Evolutionary conservation across 495 filamentous ascomycete species (phyloP).

Genomic region (Talaromyces liani): DNA sequence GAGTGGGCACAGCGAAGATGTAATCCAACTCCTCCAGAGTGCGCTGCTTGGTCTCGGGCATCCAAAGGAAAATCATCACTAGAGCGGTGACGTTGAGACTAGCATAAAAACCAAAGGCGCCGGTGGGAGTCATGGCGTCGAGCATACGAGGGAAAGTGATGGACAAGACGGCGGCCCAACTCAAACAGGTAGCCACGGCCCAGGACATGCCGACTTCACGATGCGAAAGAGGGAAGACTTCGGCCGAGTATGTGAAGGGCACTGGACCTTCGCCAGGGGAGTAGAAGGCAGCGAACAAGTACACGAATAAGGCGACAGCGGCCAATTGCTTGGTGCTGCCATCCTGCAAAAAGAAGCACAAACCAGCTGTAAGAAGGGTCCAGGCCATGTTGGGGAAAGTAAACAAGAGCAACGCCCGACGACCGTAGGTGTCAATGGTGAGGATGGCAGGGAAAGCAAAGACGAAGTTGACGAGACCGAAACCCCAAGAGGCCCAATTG

Average conservation of each 20-base stretch:
- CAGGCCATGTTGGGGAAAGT: slow-evolving; percentile 46
- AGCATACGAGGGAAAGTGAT: slow-evolving; percentile 66
- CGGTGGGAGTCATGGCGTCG: slow-evolving; percentile 41
- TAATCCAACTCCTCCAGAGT: slow-evolving; percentile 83
- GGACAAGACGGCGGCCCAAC: slow-evolving; percentile 66
- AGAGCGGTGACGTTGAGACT: slow-evolving; percentile 62
- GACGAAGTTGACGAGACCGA: slow-evolving; percentile 50
- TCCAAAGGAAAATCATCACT: slow-evolving; percentile 63
- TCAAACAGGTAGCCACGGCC: slow-evolving; percentile 65
- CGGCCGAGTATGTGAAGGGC: slow-evolving; percentile 68
- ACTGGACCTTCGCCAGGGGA: slow-evolving; percentile 66
- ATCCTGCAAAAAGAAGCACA: slow-evolving; percentile 36
- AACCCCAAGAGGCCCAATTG: slow-evolving; percentile 49
- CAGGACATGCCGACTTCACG: slow-evolving; percentile 68
- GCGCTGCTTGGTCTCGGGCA: slow-evolving; percentile 73
- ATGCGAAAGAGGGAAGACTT: slow-evolving; percentile 73
- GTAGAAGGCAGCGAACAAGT: slow-evolving; percentile 61
- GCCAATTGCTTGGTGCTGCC: slow-evolving; percentile 36
- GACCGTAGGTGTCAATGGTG: slow-evolving; percentile 43
- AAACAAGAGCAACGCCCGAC: slow-evolving; percentile 41
- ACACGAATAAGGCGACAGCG: slow-evolving; percentile 57
- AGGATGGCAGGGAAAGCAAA: slow-evolving; percentile 49
- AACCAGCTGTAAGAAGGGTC: slow-evolving; percentile 38
- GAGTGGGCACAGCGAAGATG: slow-evolving; percentile 66
- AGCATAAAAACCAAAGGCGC: slow-evolving; percentile 53